Percentiles rank a stretch among this genome's conserved stretches.
Conservation (phyloP, 2,329 filamentous ascomycete species). For the Didymellaceae sp. region DNA sequence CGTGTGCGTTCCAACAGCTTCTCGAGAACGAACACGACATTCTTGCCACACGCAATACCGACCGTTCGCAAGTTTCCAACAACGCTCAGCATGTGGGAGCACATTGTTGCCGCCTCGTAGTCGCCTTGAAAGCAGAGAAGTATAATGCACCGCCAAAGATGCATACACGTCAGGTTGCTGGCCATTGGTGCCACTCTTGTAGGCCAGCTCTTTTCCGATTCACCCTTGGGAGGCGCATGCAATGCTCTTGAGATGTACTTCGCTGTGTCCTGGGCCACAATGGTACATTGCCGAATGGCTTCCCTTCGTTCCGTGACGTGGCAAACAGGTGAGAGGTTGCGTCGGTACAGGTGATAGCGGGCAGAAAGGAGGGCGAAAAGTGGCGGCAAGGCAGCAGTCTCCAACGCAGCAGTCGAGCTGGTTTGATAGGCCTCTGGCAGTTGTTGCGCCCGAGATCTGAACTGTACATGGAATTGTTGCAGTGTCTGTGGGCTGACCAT, state of each 20-base stretch:
- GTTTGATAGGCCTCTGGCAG: conserved; percentile 79
- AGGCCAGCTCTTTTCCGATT: conserved; percentile 53
- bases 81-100: conserved; percentile 72
- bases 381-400: conserved; percentile 76
- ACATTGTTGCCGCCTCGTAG: conserved; percentile 73
- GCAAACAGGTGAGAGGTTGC: conserved; percentile 80
- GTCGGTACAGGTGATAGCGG: conserved; percentile 84
- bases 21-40: conserved; percentile 80
- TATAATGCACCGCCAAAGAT: conserved; percentile 86
- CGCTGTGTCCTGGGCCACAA: conserved; percentile 78
- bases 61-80: conserved; percentile 75
- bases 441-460: conserved; percentile 73
- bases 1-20: conserved; percentile 65
- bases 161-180: conserved; percentile 77
- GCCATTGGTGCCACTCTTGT: conserved; percentile 69
- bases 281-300: conserved; percentile 79
- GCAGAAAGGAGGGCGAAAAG: conserved; percentile 81
- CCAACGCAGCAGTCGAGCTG: conserved; percentile 69
- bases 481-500: conserved; percentile 71
- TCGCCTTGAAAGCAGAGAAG: conserved; percentile 78
- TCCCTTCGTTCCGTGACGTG: conserved; percentile 68
- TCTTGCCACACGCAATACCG: conserved; percentile 79
- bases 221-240: conserved; percentile 48
- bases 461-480: conserved; percentile 81
- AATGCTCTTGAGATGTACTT: conserved; percentile 73